Evolutionary conservation across 352 stramenopile species (phyloP), one percentile per base, ranked within the genome.

Genomic region (Globisporangium nodosum): DNA sequence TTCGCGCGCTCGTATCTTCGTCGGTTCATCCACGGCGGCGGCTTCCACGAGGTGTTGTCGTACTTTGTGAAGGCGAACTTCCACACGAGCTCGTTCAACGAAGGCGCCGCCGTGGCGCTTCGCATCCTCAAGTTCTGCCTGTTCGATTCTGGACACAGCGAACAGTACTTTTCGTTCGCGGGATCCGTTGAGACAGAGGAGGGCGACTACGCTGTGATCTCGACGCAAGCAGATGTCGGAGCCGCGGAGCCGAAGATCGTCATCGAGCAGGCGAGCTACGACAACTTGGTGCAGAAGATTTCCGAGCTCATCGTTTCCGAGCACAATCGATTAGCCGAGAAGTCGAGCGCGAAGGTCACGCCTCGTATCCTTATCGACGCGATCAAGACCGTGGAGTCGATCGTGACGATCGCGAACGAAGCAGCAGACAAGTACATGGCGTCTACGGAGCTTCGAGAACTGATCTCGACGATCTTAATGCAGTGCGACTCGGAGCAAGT

Each of bases 101-200:
- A 96, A 81, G 85, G 85, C 37, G 78, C 79, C 45, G 87, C 85
- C 3, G 84, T 94, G 3, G 82, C 85, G 43, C 67, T 96, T 49
- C 78, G 85, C 35, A 90, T 96, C 42, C 56, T 96, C 47, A 92
- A 90, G 51, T 92, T 87, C 56, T 92, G 83, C 48, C 63, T 92
- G 50, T 92, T 96, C 50, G 79, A 89, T 58, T 78, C 82, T 40
- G 76, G 73, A 6, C 71, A 81, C 50, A 75, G 71, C 49, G 74
- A 84, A n/a, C 59, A 70, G 49, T 79, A 79, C 39, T 82, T 65
- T n/a, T 58, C 53, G 30, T 68, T 62, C 21, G 53, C 47, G 21
- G 51, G 48, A n/a, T 47, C 47, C 13, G 60, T 27, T 16, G 54
- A 71, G 31, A 30, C 49, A 3, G 54, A 66, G 33, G 63, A 73